Conservation (phyloP, 1,284 basidiomycete genomes). For the Caloboletus inedulis region DNA sequence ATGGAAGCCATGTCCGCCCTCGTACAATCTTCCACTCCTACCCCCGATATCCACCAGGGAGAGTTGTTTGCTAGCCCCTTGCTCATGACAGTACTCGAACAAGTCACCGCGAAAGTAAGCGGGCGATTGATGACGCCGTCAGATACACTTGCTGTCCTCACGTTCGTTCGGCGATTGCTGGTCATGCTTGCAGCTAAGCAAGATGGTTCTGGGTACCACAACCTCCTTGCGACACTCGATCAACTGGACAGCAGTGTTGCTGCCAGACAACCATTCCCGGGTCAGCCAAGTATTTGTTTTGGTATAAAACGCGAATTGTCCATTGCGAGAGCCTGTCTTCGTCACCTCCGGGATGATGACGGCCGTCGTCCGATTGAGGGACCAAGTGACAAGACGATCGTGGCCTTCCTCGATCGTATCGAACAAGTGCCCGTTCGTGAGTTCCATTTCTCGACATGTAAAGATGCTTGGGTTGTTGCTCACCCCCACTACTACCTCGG, state of each 20-base stretch:
- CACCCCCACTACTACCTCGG: not conserved
- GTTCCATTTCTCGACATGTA: slow-evolving; percentile 19
- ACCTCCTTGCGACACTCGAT: slow-evolving; percentile 36
- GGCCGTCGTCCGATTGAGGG: not conserved
- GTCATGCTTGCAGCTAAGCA: slow-evolving; percentile 57
- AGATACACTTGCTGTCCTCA: slow-evolving; percentile 58
- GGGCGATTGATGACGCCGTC: slow-evolving; percentile 53
- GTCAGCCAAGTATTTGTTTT: slow-evolving; percentile 38
- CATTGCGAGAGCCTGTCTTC: slow-evolving; percentile 37
- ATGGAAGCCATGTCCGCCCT: slow-evolving; percentile 57
- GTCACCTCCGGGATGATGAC: slow-evolving; percentile 23
- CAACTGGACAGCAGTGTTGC: slow-evolving; percentile 38
- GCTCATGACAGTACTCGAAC: slow-evolving; percentile 74
- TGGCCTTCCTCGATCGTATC: slow-evolving; percentile 42
- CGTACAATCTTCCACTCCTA: slow-evolving; percentile 7
- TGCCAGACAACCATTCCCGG: slow-evolving; percentile 24
- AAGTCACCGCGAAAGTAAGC: slow-evolving; percentile 60
- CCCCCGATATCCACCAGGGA: not conserved
- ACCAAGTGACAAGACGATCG: slow-evolving; percentile 24
- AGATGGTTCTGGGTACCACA: slow-evolving; percentile 32
- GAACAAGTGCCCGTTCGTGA: slow-evolving; percentile 42
- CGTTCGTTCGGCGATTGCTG: slow-evolving; percentile 61
- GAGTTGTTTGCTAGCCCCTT: slow-evolving; percentile 60
- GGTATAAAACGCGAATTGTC: slow-evolving; percentile 48
- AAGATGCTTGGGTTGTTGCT: not conserved